Percentiles rank a stretch among this genome's conserved stretches.
Evolutionary conservation across 148 eudicot species (phyloP).

Genomic region (Rhododendron williamsianum): DNA sequence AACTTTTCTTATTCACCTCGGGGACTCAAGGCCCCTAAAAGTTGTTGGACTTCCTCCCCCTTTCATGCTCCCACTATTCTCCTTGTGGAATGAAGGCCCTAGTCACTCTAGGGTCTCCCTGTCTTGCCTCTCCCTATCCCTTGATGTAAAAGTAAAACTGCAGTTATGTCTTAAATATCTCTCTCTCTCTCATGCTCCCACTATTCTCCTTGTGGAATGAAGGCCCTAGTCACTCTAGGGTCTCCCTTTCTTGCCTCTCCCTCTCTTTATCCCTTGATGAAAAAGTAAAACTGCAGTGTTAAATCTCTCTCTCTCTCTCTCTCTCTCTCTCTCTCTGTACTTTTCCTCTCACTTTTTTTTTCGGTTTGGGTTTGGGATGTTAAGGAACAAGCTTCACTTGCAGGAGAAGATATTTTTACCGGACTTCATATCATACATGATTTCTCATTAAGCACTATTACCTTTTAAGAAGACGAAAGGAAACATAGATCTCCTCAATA

Average conservation of each 20-base stretch:
- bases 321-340: neutral
- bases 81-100: neutral
- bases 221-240: neutral
- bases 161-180: neutral
- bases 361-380: neutral
- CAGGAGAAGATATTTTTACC: neutral
- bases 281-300: neutral
- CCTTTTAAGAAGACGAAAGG: conserved; percentile 72
- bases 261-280: neutral
- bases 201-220: neutral
- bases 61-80: too few relatives aligned
- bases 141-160: neutral
- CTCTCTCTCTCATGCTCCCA: too few relatives aligned
- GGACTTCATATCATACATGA: neutral
- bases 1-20: too few relatives aligned
- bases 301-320: neutral
- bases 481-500: conserved; percentile 81
- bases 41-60: too few relatives aligned
- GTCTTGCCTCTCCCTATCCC: neutral
- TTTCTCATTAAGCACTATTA: conserved; percentile 13
- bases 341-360: too few relatives aligned
- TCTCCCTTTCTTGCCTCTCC: neutral
- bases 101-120: neutral
- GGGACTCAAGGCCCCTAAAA: neutral
- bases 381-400: neutral